Evolutionary conservation across 2,329 filamentous ascomycete genomes (phyloP).

Genomic region (Colletotrichum endophyticum): DNA sequence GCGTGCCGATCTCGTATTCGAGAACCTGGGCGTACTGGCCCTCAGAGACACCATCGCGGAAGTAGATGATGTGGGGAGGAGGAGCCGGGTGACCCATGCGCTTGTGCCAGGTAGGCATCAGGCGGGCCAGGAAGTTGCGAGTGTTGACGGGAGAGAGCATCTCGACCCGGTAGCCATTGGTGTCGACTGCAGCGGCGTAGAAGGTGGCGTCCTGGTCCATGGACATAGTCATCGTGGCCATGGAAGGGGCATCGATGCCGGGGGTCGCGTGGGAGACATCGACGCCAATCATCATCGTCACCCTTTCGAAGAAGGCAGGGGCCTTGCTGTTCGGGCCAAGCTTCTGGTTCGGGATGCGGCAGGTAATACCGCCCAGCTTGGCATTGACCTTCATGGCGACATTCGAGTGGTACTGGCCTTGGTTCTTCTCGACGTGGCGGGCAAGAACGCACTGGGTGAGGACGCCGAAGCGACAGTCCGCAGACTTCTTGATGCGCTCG

Average conservation of each 20-base stretch:
- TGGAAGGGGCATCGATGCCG: conserved; percentile 71
- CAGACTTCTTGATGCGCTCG: conserved; percentile 85
- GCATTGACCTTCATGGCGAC: conserved; percentile 97
- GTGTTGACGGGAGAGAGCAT: conserved; percentile 75
- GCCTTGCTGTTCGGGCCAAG: not conserved
- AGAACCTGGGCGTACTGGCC: conserved; percentile 84
- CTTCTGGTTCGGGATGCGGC: conserved; percentile 38
- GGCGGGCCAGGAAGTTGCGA: conserved; percentile 65
- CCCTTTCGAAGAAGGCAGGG: conserved; percentile 41
- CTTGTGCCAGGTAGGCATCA: conserved; percentile 70
- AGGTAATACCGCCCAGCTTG: conserved; percentile 87
- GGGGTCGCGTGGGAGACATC: conserved; percentile 88
- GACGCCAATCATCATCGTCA: conserved; percentile 73
- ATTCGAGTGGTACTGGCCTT: conserved; percentile 88
- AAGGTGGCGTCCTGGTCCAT: conserved; percentile 73
- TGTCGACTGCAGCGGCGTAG: conserved; percentile 81
- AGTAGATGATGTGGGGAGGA: conserved; percentile 84
- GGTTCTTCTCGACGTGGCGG: conserved; percentile 70
- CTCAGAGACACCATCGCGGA: conserved; percentile 91
- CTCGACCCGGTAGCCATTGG: conserved; percentile 83
- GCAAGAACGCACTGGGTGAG: conserved; percentile 83
- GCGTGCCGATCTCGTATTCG: conserved; percentile 74
- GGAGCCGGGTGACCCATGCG: conserved; percentile 44
- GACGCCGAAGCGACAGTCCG: conserved; percentile 84
- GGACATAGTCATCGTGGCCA: conserved; percentile 87